Evolutionary conservation across 768 basidiomycete species (phyloP), one percentile per base, ranked within the genome.

Genomic region (Pleurotus platypus): DNA sequence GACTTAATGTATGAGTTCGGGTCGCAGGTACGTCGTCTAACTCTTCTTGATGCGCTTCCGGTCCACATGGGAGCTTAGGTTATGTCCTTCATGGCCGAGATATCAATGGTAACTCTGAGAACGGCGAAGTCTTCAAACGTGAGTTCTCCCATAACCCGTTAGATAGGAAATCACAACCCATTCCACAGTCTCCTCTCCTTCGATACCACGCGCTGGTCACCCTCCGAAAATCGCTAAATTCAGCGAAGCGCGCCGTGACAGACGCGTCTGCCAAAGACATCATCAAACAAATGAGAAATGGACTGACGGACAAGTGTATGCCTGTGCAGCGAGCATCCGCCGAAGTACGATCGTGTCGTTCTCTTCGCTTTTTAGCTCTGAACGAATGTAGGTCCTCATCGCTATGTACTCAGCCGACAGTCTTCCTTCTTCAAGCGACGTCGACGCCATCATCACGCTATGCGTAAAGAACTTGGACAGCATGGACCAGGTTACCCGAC

Each of bases 1-100:
- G 93, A 96, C 67, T 70, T 98, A 6, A 98, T 98, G 90, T 81
- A 75, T 24, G 76, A 75, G 5, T 91, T 88, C 66, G 96, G 96
- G 4, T 78, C 86, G 4, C 91, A 97, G 75, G 94, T 90, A 67
- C 56, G 86, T 65, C 11, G 13, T 43, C 2, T 50, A 24, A 22
- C 26, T n/a, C 46, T 40, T 55, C 5, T 4, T 26, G 40, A 47
- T n/a, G 27, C 15, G 46, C 53, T 43, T 48, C 7, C 16, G 22
- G 58, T 43, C 39, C 13, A 30, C 20, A 42, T 59, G 13, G 42
- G 9, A 26, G 30, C 49, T 1, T 60, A 98, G 92, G 86, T 94
- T 67, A 96, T 98, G 94, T 97, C 94, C 0, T 89, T 94, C 63
- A 89, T 95, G 85, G 81, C 87, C 27, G 96, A 98, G 66, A 89